phyloP scores from a whole-genome alignment of 805 yeast species.

The Nakazawaea sp. region DNA sequence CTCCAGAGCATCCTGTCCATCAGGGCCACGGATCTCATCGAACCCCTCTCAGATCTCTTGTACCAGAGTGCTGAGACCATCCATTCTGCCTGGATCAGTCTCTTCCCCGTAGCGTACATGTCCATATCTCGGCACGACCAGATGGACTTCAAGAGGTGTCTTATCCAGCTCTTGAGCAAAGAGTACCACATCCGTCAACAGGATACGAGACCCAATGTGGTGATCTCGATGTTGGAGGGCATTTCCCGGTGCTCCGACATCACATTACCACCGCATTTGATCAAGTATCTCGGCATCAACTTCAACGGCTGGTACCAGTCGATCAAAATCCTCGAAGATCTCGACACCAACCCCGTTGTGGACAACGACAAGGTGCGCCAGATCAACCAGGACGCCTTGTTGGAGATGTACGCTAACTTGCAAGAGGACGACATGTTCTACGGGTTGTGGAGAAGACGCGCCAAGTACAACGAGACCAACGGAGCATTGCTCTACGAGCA shows the following conservation, averaged over 20 bases:
- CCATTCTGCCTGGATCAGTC: slow-evolving; percentile 73
- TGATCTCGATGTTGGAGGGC: slow-evolving; percentile 79
- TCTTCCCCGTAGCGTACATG: slow-evolving; percentile 76
- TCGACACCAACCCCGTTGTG: slow-evolving; percentile 48
- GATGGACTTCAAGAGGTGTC: slow-evolving; percentile 74
- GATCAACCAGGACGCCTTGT: slow-evolving; percentile 81
- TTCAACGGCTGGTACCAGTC: slow-evolving; percentile 91
- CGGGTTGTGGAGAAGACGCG: slow-evolving; percentile 95
- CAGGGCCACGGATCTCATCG: slow-evolving; percentile 55
- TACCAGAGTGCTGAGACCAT: slow-evolving; percentile 77
- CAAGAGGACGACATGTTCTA: slow-evolving; percentile 97
- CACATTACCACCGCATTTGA: slow-evolving; percentile 89
- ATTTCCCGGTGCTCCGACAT: slow-evolving; percentile 64
- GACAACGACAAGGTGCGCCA: slow-evolving; percentile 75
- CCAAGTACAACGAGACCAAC: slow-evolving; percentile 89
- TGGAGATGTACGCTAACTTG: slow-evolving; percentile 79
- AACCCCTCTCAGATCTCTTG: slow-evolving; percentile 73
- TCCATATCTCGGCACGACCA: slow-evolving; percentile 75
- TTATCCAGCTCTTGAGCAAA: slow-evolving; percentile 74
- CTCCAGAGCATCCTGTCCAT: slow-evolving; percentile 21
- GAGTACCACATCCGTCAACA: slow-evolving; percentile 92
- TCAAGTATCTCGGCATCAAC: slow-evolving; percentile 80
- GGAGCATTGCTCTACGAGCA: slow-evolving; percentile 93
- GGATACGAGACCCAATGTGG: slow-evolving; percentile 78
- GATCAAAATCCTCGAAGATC: slow-evolving; percentile 73